phyloP scores from a whole-genome alignment of 2,329 filamentous ascomycete species.

The Aspergillus sp. region DNA sequence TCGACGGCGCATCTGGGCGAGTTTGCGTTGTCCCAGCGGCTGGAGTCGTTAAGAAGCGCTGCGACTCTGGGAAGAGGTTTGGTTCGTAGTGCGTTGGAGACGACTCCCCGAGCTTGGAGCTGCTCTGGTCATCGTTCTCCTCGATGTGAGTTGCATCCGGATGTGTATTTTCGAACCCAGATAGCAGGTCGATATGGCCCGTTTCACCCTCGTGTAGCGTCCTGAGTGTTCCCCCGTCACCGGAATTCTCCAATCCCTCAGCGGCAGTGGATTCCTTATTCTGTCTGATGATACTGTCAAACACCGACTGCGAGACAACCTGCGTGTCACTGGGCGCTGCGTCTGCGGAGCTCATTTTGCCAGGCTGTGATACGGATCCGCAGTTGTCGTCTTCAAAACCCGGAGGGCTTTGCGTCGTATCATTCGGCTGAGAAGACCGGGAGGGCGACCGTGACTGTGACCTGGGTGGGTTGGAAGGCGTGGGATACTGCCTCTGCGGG shows the following conservation, averaged over 20 bases:
- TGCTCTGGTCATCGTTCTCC: conserved; percentile 38
- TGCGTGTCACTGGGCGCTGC: conserved; percentile 34
- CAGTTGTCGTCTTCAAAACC: conserved; percentile 11
- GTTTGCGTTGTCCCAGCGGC: conserved; percentile 25
- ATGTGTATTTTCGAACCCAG: conserved; percentile 25
- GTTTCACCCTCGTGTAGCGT: conserved; percentile 34
- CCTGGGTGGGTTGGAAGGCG: not conserved
- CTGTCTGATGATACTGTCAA: conserved; percentile 30
- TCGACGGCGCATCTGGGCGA: conserved; percentile 16
- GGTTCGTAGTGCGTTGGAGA: conserved; percentile 30
- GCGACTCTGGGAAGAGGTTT: conserved; percentile 38
- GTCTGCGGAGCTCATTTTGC: conserved; percentile 27
- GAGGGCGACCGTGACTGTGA: conserved; percentile 3
- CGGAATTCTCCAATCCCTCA: conserved; percentile 13
- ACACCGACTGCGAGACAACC: conserved; percentile 36
- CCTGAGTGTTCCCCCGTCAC: conserved; percentile 25
- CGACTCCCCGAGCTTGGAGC: conserved; percentile 24
- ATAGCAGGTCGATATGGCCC: conserved; percentile 35
- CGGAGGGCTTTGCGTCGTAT: conserved; percentile 12
- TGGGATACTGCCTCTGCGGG: not conserved
- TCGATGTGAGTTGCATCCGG: conserved; percentile 31
- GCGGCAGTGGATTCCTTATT: conserved; percentile 22
- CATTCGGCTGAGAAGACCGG: conserved; percentile 4
- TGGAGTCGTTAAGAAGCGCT: conserved; percentile 36
- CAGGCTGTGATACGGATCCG: conserved; percentile 11